Conservation (phyloP, 306 rosid species). For the Dicorynia guianensis region DNA sequence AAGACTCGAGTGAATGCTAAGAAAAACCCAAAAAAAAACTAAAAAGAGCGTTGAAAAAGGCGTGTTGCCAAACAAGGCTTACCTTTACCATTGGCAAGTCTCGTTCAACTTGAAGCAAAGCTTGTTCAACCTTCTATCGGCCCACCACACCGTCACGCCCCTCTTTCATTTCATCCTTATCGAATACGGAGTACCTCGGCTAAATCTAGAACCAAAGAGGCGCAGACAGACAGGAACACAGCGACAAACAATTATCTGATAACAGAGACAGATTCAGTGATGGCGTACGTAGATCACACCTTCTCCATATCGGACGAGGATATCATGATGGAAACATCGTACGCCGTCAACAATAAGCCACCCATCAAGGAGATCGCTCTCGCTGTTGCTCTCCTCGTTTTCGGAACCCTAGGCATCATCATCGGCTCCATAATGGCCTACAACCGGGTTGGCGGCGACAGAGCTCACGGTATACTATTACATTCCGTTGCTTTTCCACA, state of each 20-base stretch:
- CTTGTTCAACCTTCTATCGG: not conserved
- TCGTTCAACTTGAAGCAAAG: not conserved
- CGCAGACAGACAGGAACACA: not conserved
- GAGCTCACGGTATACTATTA: conserved; percentile 74
- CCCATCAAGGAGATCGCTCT: conserved; percentile 96
- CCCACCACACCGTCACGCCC: not conserved
- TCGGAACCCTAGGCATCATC: conserved; percentile 78
- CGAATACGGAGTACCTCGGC: not conserved
- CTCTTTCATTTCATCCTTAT: not conserved
- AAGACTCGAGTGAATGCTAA: too few relatives aligned
- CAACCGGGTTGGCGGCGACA: conserved; percentile 93
- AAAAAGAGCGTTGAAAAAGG: too few relatives aligned
- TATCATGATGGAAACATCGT: conserved; percentile 82
- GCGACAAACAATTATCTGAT: not conserved
- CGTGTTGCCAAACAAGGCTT: too few relatives aligned
- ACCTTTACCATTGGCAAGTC: too few relatives aligned
- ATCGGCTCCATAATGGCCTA: conserved; percentile 81
- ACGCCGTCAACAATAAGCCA: conserved; percentile 80
- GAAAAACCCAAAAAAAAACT: too few relatives aligned
- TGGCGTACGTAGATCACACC: conserved; percentile 97
- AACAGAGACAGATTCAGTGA: conserved; percentile 4
- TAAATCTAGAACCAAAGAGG: not conserved
- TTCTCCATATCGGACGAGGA: conserved; percentile 97
- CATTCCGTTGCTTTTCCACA: not conserved
- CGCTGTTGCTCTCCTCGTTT: conserved; percentile 85